Evolutionary conservation across 352 stramenopile genomes (phyloP), one percentile per base, ranked within the genome.

Genomic region (Phytophthora sansomeana): DNA sequence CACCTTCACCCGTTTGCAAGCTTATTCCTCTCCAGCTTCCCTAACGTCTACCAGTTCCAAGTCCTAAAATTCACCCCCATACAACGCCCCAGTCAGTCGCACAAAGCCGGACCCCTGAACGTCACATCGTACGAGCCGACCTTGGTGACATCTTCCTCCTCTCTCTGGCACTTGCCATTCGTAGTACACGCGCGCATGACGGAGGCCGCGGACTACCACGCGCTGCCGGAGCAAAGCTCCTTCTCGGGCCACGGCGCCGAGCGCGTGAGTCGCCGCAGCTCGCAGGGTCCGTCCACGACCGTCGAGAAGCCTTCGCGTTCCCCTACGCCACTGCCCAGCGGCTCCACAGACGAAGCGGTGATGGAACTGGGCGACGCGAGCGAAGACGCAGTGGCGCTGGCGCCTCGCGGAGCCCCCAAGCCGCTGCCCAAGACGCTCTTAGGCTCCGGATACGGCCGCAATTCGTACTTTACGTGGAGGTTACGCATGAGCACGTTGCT

Each of bases 401-500:
- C 36, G 9, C 69, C 70, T 5, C 83, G 62, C 7, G 76, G 83
- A 19, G 51, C 67, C 19, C 71, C 80, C 14, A 75, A 72, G 32
- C 42, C 63, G 36, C 63, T 91, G 29, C 80, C 85, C 14, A 56
- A 48, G 26, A 62, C 67, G 21, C 84, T 88, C 39, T 70, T 91
- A 19, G 72, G 75, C 11, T 17, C 72, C 2, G 80, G 78, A 9
- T 93, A 88, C 66, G 77, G 77, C 4, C 58, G 58, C 35, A 95
- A 95, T 64, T 93, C 87, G 75, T 95, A 92, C 67, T 95, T 95
- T 71, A 86, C 80, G 17, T 76, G 85, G 63, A 74, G 83, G 0
- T 67, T 95, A 47, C 75, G 77, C 24, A 60, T 81, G 58, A 75
- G 69, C 36, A 81, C 78, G 56, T 36, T 91, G 8, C 56, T 78